A percentile compares a stretch with the other conserved stretches of the same genome.
These are phyloP conservation scores for Royoungia palumana DNA, from an alignment of 768 basidiomycete species.

Conservation along the genomic window DNA sequence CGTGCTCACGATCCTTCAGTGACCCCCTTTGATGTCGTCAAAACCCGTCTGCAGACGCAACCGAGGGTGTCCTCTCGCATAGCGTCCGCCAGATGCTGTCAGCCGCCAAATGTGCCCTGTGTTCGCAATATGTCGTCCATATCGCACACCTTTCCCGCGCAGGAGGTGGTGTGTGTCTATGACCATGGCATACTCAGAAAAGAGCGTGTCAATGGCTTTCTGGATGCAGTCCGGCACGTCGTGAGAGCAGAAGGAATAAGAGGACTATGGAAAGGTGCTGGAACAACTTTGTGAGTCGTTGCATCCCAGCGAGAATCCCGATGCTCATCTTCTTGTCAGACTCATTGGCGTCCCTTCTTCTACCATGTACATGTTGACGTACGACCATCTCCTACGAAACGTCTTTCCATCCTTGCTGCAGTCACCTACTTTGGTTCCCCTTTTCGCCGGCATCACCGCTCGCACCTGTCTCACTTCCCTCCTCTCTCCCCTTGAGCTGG, in stretches of 20 bases:
- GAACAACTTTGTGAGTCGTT: slow-evolving; percentile 74
- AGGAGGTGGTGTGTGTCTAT: slow-evolving; percentile 77
- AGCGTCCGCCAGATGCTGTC: slow-evolving; percentile 64
- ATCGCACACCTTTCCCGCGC: slow-evolving; percentile 50
- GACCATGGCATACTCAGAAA: slow-evolving; percentile 66
- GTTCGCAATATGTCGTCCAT: slow-evolving; percentile 77
- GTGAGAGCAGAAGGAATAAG: slow-evolving; percentile 75
- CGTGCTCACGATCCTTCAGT: slow-evolving; percentile 47
- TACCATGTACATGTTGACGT: slow-evolving; percentile 92
- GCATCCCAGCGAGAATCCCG: not conserved
- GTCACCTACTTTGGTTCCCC: slow-evolving; percentile 54
- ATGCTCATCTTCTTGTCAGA: slow-evolving; percentile 38
- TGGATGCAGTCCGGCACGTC: slow-evolving; percentile 79
- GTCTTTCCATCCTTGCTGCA: slow-evolving; percentile 60
- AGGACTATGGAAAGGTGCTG: slow-evolving; percentile 94
- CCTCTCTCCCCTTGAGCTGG: slow-evolving; percentile 84
- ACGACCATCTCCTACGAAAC: slow-evolving; percentile 77
- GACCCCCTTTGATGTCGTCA: slow-evolving; percentile 99
- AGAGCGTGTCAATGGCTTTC: slow-evolving; percentile 80
- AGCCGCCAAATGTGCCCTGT: slow-evolving; percentile 51
- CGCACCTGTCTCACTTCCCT: slow-evolving; percentile 76
- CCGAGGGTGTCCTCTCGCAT: slow-evolving; percentile 58
- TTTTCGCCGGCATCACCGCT: slow-evolving; percentile 79
- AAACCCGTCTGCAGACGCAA: slow-evolving; percentile 94
- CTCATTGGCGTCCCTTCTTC: slow-evolving; percentile 90